Evolutionary conservation across 1,139 yeast genomes (phyloP).

Genomic region (Blastobotrys serpentis): DNA sequence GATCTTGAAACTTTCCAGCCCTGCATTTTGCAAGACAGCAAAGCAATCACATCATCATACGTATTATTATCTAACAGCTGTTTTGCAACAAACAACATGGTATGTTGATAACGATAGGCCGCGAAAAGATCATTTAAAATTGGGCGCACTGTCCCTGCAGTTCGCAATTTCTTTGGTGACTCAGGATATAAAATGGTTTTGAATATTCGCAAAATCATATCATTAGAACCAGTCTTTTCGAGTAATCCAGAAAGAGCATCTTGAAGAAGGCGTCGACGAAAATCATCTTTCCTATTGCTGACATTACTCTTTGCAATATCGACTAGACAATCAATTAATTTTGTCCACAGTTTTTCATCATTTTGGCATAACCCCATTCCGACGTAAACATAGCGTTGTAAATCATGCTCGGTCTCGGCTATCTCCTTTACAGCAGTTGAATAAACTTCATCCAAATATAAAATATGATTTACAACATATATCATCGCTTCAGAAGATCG

Average conservation of each 20-base stretch:
- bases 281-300: slow-evolving; percentile 13
- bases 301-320: slow-evolving; percentile 24
- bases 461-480: slow-evolving; percentile 33
- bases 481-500: slow-evolving; percentile 37
- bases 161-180: slow-evolving; percentile 24
- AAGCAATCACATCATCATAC: slow-evolving; percentile 44
- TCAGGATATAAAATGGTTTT: slow-evolving; percentile 30
- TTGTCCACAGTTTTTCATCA: slow-evolving; percentile 32
- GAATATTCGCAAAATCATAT: slow-evolving; percentile 31
- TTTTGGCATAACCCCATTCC: slow-evolving; percentile 33
- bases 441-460: slow-evolving; percentile 25
- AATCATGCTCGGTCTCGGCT: slow-evolving; percentile 17
- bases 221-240: slow-evolving; percentile 27
- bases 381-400: slow-evolving; percentile 27
- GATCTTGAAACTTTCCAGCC: slow-evolving; percentile 62
- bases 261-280: slow-evolving; percentile 26
- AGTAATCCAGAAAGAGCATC: slow-evolving; percentile 29
- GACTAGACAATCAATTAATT: slow-evolving; percentile 32
- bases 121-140: slow-evolving; percentile 62
- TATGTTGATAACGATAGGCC: slow-evolving; percentile 63
- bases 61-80: slow-evolving; percentile 56
- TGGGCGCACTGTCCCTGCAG: slow-evolving; percentile 48
- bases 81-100: slow-evolving; percentile 54
- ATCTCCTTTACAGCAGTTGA: slow-evolving; percentile 3
- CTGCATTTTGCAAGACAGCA: slow-evolving; percentile 43